Evolutionary conservation across 2,329 filamentous ascomycete genomes (phyloP).

Genomic region (Penicillium sp.): DNA sequence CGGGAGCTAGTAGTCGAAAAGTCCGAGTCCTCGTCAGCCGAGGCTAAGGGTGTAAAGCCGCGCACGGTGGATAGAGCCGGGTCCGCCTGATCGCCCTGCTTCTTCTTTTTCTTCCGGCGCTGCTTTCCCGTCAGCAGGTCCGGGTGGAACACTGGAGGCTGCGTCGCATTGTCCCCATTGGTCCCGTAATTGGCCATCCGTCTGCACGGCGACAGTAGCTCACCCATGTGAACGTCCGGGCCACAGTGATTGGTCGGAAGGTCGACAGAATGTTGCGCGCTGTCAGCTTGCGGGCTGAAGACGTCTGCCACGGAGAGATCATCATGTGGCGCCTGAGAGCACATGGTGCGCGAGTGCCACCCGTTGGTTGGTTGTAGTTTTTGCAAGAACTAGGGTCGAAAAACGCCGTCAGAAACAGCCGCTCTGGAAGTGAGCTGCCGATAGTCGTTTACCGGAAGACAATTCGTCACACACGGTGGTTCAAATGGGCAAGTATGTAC

Average conservation of each 20-base stretch:
- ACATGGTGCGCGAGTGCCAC: constrained; percentile 15
- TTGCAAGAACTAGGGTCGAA: not conserved
- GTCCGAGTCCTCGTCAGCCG: constrained; percentile 46
- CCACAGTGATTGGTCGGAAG: constrained; percentile 20
- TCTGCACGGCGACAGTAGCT: constrained; percentile 24
- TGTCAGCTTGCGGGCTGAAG: constrained; percentile 37
- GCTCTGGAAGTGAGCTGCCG: constrained; percentile 1
- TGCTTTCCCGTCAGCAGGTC: constrained; percentile 27
- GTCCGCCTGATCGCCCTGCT: constrained; percentile 25
- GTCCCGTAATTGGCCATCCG: constrained; percentile 11
- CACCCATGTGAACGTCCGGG: constrained; percentile 28
- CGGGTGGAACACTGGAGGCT: constrained; percentile 28
- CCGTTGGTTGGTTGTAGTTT: not conserved
- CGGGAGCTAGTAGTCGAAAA: constrained; percentile 37
- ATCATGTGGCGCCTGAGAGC: constrained; percentile 26
- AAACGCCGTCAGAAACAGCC: not conserved
- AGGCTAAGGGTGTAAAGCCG: constrained; percentile 43
- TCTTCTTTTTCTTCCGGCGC: constrained; percentile 41
- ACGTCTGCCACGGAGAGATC: constrained; percentile 40
- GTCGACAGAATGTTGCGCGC: constrained; percentile 24
- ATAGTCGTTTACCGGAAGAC: constrained; percentile 5
- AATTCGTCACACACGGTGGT: constrained; percentile 10
- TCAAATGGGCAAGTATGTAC: constrained; percentile 13
- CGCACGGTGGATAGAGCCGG: constrained; percentile 40
- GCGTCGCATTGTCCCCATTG: constrained; percentile 26